Base-by-base conservation (phyloP, 2,329 filamentous ascomycete species). In the Waltergamsia citrina region DNA sequence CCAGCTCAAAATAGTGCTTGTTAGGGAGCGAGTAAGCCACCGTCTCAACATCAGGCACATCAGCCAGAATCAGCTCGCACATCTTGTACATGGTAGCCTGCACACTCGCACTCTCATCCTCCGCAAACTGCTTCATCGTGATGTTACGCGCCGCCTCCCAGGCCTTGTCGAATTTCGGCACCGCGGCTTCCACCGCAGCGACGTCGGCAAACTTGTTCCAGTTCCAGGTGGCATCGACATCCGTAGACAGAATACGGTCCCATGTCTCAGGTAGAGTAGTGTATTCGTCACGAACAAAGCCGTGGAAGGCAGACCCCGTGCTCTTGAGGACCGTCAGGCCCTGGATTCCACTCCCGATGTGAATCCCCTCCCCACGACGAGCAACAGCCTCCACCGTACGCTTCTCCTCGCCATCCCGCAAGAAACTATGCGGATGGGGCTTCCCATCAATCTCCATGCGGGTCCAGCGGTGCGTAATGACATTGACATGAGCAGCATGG, bases 61-160 rank as follows among this genome's bases (percentile, higher is more conserved):
- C 75, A 7, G 74, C 81, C 34, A 98, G 68, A 45, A 98, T 94
- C 57, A 81, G 68, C 57, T 90, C 82, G 48, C 75, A 79, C 90
- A 98, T 98, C 69, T 95, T 93, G 69, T 95, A 98, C 92, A 98
- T 96, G 40, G 90, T 96, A 49, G 80, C 81, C 65, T 98, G 92
- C 17, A 98, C 92, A 49, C 85, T 94, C 30, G 92, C 85, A 50
- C 85, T 94, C 53, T 87, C 71, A 52, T 98, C 88, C 52, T 81
- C 75, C 27, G 92, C 90, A 51, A 98, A 98, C 1, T 79, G 84
- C 63, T 84, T 83, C 57, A 95, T 70, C n/a, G 88, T 95, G 55
- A 93, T 92, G 34, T 69, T 66, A 40, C 86, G 72, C n/a, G 86
- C 86, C 35, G 71, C 69, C 43, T 78, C 67, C 72, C 81, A 95